Percentiles rank a stretch among this genome's conserved stretches.
Evolutionary conservation across 2,329 filamentous ascomycete genomes (phyloP).

Genomic region (Sarocladiaceae sp.): DNA sequence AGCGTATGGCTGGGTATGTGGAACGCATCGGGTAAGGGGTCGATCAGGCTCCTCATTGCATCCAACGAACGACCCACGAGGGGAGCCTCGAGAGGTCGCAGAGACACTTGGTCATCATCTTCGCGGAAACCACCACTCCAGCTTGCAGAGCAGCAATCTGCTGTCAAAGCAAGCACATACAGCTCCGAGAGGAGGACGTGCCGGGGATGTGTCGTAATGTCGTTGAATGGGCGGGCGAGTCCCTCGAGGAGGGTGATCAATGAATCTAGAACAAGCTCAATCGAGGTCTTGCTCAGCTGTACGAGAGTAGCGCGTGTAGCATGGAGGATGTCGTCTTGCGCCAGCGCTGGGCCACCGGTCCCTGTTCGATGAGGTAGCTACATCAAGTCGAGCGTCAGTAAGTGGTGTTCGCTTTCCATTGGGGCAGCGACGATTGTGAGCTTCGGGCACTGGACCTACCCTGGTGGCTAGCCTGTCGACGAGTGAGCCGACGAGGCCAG

Average conservation of each 20-base stretch:
- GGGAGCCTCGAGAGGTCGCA: conserved; percentile 39
- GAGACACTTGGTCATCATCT: conserved; percentile 15
- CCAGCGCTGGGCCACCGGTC: conserved; percentile 47
- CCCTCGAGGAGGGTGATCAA: conserved; percentile 54
- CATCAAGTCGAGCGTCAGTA: conserved; percentile 27
- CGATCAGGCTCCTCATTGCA: conserved; percentile 48
- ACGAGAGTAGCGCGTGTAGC: conserved; percentile 57
- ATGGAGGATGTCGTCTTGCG: conserved; percentile 54
- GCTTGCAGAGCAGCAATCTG: conserved; percentile 58
- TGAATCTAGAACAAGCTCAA: conserved; percentile 49
- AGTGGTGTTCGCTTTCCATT: conserved; percentile 1
- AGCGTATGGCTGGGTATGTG: conserved; percentile 50
- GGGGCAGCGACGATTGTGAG: background rate
- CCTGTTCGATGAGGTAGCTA: conserved; percentile 60
- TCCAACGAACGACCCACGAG: conserved; percentile 52
- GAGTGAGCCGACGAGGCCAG: conserved; percentile 53
- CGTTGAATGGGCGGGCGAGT: conserved; percentile 47
- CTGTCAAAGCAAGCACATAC: conserved; percentile 56
- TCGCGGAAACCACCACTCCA: conserved; percentile 34
- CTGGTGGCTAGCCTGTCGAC: conserved; percentile 57
- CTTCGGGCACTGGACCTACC: conserved; percentile 31
- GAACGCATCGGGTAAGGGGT: conserved; percentile 52
- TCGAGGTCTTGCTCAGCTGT: conserved; percentile 49
- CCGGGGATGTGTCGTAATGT: conserved; percentile 44
- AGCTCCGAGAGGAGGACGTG: conserved; percentile 59